Conservation (phyloP, 805 yeast genomes). For the Candida fluviatilis region DNA sequence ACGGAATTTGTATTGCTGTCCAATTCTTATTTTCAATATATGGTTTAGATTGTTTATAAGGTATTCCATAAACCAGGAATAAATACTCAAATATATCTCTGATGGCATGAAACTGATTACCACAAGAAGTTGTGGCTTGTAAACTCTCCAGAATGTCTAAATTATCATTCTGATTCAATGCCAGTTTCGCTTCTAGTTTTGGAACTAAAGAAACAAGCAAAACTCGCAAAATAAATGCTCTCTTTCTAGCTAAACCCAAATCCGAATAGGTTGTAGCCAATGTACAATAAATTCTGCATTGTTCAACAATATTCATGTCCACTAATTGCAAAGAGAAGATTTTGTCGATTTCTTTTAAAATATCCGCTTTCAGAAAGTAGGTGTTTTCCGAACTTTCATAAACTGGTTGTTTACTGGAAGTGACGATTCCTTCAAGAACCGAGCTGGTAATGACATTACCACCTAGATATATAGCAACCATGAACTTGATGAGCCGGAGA, state of each 20-base stretch:
- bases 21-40: slow-evolving; percentile 34
- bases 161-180: not conserved
- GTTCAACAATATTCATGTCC: slow-evolving; percentile 44
- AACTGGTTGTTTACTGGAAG: not conserved
- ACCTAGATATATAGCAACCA: slow-evolving; percentile 48
- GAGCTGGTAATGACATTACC: slow-evolving; percentile 36
- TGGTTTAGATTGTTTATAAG: slow-evolving; percentile 21
- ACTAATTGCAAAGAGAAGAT: slow-evolving; percentile 32
- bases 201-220: slow-evolving; percentile 52
- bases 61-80: slow-evolving; percentile 52
- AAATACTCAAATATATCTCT: slow-evolving; percentile 45
- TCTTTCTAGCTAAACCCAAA: slow-evolving; percentile 61
- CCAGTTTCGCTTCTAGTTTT: slow-evolving; percentile 19
- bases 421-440: slow-evolving; percentile 2
- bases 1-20: slow-evolving; percentile 53
- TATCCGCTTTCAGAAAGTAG: slow-evolving; percentile 32
- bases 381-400: slow-evolving; percentile 4
- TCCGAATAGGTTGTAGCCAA: slow-evolving; percentile 62
- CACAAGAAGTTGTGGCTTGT: slow-evolving; percentile 5
- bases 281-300: slow-evolving; percentile 59
- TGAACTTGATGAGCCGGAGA: slow-evolving; percentile 57
- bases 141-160: slow-evolving; percentile 5
- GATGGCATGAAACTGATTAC: slow-evolving; percentile 17
- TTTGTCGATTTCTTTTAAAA: slow-evolving; percentile 35
- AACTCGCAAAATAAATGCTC: slow-evolving; percentile 65